Evolutionary conservation across 805 yeast species (phyloP), one percentile per base, ranked within the genome.

Genomic region (Ogataea ramenticola): DNA sequence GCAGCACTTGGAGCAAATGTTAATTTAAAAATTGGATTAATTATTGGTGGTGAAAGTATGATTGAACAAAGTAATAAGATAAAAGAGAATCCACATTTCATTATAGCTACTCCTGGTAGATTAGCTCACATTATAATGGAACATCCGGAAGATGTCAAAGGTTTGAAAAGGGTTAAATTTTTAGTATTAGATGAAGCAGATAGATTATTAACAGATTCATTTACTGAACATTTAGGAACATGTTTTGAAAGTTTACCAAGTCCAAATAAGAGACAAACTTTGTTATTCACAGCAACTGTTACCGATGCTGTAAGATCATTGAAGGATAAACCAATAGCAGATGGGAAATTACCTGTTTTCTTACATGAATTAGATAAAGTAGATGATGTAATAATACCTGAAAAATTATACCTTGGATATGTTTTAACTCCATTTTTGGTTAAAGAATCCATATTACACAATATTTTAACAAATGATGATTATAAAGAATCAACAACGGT

Each of bases 141-240:
- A 59, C 96, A 96, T 16, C 95, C 85, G 46, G 97, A 93, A 48
- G 86, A 95, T 4, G 71, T 84, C 0, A 70, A 77, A 33, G 96
- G 96, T 0, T 67, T 93, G 40, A 78, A 82, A 53, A 72, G 95
- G 52, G 82, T 85, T 16, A 81, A 82, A 58, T 93, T 72, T 57
- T 68, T 93, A 43, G 98, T 93, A 2, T 68, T 93, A 2, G 99
- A 93, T 71, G 99, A 91, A 67, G 99, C 99, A 1, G 99, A 93
- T 71, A 75, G 96, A 48, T 67, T 93, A 27, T 74, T 93, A 49
- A 86, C 93, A 39, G 79, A 81, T 44, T 84, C 95, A 39, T 89
- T 93, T 64, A 82, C 90, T 10, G 74, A 78, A 30, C 96, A 91
- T 62, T 68, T 93, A 47, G 75, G 75, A 40, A 72, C 77, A 20